phyloP scores from a whole-genome alignment of 768 basidiomycete species.

The Imleria badia region DNA sequence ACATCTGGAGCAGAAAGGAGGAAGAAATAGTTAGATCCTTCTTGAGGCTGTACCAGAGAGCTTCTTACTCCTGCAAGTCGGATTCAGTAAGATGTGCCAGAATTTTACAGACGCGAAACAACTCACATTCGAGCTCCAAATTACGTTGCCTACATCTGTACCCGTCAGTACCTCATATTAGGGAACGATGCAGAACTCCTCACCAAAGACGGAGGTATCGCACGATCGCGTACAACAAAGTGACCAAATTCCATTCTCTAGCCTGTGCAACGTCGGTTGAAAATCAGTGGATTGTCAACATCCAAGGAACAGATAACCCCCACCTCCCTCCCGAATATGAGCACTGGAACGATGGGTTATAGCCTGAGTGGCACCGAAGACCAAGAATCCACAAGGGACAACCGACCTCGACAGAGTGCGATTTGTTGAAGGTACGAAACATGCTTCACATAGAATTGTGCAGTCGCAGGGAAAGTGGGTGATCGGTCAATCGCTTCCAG shows the following conservation, averaged over 20 bases:
- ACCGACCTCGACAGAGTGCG: too few species aligned
- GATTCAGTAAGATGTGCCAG: neutral
- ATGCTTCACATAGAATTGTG: too few species aligned
- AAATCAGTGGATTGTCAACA: neutral
- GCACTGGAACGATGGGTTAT: too few species aligned
- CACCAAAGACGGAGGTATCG: constrained; percentile 17
- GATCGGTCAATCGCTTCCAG: too few species aligned
- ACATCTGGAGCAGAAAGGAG: constrained; percentile 9
- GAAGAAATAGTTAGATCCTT: neutral
- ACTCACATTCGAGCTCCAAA: constrained; percentile 14
- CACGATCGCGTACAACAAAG: constrained; percentile 18
- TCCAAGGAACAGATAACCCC: neutral
- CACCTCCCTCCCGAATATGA: constrained; percentile 12
- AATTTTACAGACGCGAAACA: neutral
- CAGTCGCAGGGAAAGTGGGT: too few species aligned
- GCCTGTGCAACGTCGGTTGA: constrained; percentile 6
- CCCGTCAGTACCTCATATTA: neutral
- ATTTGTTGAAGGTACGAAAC: too few species aligned
- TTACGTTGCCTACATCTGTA: constrained; percentile 1
- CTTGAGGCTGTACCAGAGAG: neutral
- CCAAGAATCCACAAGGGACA: too few species aligned
- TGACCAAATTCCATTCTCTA: constrained; percentile 17
- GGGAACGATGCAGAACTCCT: neutral
- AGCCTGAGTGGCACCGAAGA: too few species aligned
- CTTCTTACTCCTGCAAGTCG: constrained; percentile 11